Base-by-base conservation (phyloP, 257 asterid genomes). In the Phtheirospermum japonicum region DNA sequence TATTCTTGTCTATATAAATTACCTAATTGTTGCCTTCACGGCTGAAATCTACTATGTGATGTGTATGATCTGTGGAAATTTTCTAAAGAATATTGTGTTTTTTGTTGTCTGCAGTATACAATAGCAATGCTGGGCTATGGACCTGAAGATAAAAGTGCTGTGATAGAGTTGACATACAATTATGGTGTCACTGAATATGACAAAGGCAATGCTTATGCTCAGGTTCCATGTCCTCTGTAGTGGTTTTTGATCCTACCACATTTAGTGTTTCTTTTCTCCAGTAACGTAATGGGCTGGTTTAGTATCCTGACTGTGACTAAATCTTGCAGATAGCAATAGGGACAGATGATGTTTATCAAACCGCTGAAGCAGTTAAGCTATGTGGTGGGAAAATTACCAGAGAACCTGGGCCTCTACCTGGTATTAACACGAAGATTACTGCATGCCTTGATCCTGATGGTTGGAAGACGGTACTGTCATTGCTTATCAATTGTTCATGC, bases 161-260 rank as follows among this genome's bases (percentile, higher is more conserved):
- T 86, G 33, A 10, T 89, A 73, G 89, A 75, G 69, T 77, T 89
- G 73, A 86, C 97, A 55, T 89, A 79, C 72, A 79, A 76, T 36
- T 82, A 86, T 36, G 95, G 90, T 28, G 79, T 84, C 32, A 77
- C 74, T 61, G 86, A 80, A 64, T 86, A 86, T 57, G 82, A 76
- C 73, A 89, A 86, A 73, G 95, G 97, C 78, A 80, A 89, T 73
- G 94, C 89, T 54, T 86, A 89, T 72, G 90, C 73, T 62, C 96
- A 89, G 89, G 93, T 86, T 77, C 54, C 51, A 26, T 37, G 23
- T 39, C 51, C 63, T 57, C 51, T 16, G 6, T 40, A 40, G 63
- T 20, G 16, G n/a, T 55, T 55, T 23, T 59, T 55, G 39, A 55
- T 13, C 18, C 13, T 30, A 33, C 40, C 23, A 30, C 42, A 3